Conservation (phyloP, 2,329 filamentous ascomycete species). For the Nemania diffusa region DNA sequence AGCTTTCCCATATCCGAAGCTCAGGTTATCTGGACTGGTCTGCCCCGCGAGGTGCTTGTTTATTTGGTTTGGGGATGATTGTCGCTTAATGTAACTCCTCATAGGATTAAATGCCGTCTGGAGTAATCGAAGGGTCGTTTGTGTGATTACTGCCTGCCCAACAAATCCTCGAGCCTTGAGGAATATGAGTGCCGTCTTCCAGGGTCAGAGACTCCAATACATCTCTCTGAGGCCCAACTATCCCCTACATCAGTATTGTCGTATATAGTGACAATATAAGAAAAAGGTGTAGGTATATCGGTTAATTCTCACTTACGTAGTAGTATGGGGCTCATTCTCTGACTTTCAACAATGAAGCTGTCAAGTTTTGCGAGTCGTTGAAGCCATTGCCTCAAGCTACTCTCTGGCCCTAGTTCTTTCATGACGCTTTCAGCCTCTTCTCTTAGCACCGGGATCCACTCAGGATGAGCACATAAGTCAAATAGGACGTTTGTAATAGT, state of each 20-base stretch:
- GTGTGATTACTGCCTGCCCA: slow-evolving; percentile 10
- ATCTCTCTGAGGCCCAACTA: slow-evolving; percentile 23
- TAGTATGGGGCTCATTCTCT: slow-evolving; percentile 18
- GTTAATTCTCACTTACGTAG: slow-evolving; percentile 19
- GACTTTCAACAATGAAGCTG: slow-evolving; percentile 33
- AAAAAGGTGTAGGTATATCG: too few relatives aligned
- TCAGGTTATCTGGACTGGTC: slow-evolving; percentile 20
- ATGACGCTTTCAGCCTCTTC: slow-evolving; percentile 28
- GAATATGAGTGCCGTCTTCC: slow-evolving; percentile 29
- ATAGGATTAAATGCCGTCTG: slow-evolving; percentile 7
- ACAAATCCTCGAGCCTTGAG: slow-evolving; percentile 16
- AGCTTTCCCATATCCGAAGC: slow-evolving; percentile 31
- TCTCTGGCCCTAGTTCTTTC: slow-evolving; percentile 13
- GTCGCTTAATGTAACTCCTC: slow-evolving; percentile 20
- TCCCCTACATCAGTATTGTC: neutral
- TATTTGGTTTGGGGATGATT: slow-evolving; percentile 22
- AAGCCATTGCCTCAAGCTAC: slow-evolving; percentile 23
- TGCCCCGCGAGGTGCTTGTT: slow-evolving; percentile 26
- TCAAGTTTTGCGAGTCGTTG: slow-evolving; percentile 29
- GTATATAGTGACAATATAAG: neutral
- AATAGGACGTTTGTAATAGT: slow-evolving; percentile 22
- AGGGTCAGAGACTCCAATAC: slow-evolving; percentile 17
- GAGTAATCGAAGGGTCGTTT: neutral
- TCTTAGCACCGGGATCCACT: slow-evolving; percentile 29
- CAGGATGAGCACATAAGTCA: slow-evolving; percentile 35